Evolutionary conservation across 257 asterid genomes (phyloP).

Genomic region (Coffea eugenioides): DNA sequence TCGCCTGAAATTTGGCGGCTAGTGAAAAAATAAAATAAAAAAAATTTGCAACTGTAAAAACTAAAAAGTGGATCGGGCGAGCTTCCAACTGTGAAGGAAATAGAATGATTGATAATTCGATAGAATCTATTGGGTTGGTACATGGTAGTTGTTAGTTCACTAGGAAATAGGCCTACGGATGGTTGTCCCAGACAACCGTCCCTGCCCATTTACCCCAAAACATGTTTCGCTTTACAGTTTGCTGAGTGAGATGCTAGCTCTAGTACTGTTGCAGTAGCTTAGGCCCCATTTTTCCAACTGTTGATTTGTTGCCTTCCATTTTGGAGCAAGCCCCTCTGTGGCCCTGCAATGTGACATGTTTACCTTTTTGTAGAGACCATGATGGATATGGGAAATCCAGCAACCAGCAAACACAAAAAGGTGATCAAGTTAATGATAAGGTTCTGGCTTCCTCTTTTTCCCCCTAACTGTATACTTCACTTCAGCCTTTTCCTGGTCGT

Average conservation of each 20-base stretch:
- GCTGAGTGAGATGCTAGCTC: neutral
- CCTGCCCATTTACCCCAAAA: neutral
- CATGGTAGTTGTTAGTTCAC: neutral
- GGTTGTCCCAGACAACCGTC: neutral
- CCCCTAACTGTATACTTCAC: neutral
- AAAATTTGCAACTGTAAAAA: conserved; percentile 6
- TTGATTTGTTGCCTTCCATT: conserved; percentile 7
- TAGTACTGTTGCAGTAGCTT: neutral
- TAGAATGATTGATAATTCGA: conserved; percentile 6
- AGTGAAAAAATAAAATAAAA: neutral
- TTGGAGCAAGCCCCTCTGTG: neutral
- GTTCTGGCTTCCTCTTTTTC: neutral
- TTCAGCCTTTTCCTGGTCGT: neutral
- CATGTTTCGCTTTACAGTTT: neutral
- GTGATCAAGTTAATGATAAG: neutral
- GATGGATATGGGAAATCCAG: neutral
- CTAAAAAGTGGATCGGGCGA: neutral
- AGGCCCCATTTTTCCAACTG: conserved; percentile 2
- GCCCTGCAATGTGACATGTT: conserved; percentile 12
- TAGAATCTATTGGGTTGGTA: neutral
- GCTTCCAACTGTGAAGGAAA: conserved; percentile 3
- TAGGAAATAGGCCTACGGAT: neutral
- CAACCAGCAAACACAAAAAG: neutral
- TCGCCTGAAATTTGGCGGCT: conserved; percentile 37
- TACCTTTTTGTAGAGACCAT: neutral